These are phyloP conservation scores for Silene noctiflora DNA, from an alignment of 179 eudicot genomes.

Conservation along the genomic window DNA sequence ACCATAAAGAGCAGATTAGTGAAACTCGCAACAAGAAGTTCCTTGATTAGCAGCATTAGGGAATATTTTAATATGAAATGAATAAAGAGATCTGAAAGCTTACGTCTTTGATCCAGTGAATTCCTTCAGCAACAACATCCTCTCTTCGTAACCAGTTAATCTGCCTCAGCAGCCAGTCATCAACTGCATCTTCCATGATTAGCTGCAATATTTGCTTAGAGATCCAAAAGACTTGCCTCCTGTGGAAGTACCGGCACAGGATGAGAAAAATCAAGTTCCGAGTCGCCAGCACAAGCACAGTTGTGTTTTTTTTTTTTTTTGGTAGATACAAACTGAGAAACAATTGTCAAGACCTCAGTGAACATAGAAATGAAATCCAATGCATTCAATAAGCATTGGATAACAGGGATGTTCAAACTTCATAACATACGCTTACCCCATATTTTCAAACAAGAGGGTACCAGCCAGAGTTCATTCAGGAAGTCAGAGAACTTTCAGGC, in stretches of 20 bases:
- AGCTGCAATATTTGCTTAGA: constrained; percentile 95
- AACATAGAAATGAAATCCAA: neutral
- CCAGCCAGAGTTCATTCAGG: neutral
- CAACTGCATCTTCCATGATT: constrained; percentile 98
- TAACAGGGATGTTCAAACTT: neutral
- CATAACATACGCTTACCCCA: neutral
- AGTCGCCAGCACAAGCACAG: neutral
- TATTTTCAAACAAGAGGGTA: constrained; percentile 1
- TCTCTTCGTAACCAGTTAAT: constrained; percentile 88
- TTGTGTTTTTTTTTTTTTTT: neutral
- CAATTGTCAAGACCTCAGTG: neutral
- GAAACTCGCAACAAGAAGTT: neutral
- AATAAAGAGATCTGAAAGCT: constrained; percentile 28
- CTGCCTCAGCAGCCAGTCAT: constrained; percentile 91
- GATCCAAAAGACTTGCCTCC: constrained; percentile 99
- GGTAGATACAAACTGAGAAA: neutral
- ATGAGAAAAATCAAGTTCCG: neutral
- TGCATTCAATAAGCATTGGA: neutral
- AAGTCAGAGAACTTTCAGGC: too few relatives aligned
- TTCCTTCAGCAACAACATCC: constrained; percentile 75
- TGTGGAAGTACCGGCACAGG: constrained; percentile 30
- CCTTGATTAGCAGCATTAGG: neutral
- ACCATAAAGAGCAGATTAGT: neutral
- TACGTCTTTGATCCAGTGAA: constrained; percentile 93
- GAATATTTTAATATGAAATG: neutral